Percentiles rank a stretch among this genome's conserved stretches.
Evolutionary conservation across 148 eudicot genomes (phyloP).

Genomic region (Arbutus unedo): DNA sequence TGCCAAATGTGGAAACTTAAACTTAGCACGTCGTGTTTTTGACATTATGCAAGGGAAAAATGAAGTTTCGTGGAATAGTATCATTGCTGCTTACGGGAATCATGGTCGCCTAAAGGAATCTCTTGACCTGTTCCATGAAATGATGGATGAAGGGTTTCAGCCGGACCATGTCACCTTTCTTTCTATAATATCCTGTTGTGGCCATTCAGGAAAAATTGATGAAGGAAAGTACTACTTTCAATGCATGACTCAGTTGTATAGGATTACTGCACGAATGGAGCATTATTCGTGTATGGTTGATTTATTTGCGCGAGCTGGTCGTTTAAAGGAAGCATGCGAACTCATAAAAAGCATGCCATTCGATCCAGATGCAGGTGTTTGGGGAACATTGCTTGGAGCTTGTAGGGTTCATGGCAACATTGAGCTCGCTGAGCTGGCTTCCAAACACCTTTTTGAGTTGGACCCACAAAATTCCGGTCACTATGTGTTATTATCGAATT

Average conservation of each 20-base stretch:
- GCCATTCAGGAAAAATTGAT: constrained; percentile 36
- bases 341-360: too few relatives aligned
- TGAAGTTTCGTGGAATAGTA: constrained; percentile 52
- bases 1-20: neutral
- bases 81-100: constrained; percentile 36
- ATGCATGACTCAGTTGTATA: constrained; percentile 30
- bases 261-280: constrained; percentile 24
- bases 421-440: too few relatives aligned
- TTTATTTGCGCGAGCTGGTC: too few relatives aligned
- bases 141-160: constrained; percentile 33
- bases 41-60: constrained; percentile 31
- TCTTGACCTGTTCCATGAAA: constrained; percentile 29
- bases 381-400: too few relatives aligned
- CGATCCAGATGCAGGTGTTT: too few relatives aligned
- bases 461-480: too few relatives aligned
- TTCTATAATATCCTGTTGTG: constrained; percentile 50
- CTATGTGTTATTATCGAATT: too few relatives aligned
- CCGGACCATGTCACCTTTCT: constrained; percentile 55
- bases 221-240: constrained; percentile 41
- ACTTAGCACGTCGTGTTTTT: constrained; percentile 37
- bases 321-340: too few relatives aligned
- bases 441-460: too few relatives aligned
- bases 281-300: too few relatives aligned
- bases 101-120: too few relatives aligned
- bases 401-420: too few relatives aligned